Percentiles rank a stretch among this genome's conserved stretches.
Evolutionary conservation across 1,139 yeast species (phyloP).

Genomic region (Yamadazyma aaseri): DNA sequence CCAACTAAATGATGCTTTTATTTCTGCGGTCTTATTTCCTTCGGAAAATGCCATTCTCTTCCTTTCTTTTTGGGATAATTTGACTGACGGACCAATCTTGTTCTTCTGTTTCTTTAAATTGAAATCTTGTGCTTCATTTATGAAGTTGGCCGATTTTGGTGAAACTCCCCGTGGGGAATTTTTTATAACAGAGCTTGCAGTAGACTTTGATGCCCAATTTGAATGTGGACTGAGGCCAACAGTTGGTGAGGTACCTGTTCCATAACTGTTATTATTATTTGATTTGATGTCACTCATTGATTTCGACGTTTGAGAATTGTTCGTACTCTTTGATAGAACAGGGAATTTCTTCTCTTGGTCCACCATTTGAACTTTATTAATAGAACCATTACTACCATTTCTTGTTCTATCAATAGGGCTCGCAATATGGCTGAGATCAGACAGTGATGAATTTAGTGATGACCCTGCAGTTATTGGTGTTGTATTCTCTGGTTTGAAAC

Average conservation of each 20-base stretch:
- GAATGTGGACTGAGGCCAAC: slow-evolving; percentile 29
- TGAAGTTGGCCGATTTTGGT: not conserved
- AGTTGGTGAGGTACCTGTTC: no score
- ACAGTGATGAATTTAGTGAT: slow-evolving; percentile 10
- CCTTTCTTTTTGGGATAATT: slow-evolving; percentile 54
- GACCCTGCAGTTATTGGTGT: slow-evolving; percentile 9
- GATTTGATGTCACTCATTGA: no score
- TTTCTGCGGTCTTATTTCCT: not conserved
- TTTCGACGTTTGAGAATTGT: no score
- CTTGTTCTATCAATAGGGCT: not conserved
- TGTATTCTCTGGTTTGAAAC: slow-evolving; percentile 5
- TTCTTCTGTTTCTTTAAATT: slow-evolving; percentile 22
- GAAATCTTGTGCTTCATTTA: not conserved
- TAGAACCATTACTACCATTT: slow-evolving; percentile 1
- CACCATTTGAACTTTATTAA: not conserved
- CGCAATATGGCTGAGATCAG: slow-evolving; percentile 6
- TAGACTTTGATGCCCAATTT: slow-evolving; percentile 29
- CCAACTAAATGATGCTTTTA: slow-evolving; percentile 2
- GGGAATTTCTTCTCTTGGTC: slow-evolving; percentile 4
- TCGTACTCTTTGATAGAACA: slow-evolving; percentile 3
- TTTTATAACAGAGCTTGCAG: slow-evolving; percentile 16
- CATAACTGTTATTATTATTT: no score
- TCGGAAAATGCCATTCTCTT: slow-evolving; percentile 26
- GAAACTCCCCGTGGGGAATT: no score
- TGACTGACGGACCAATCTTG: slow-evolving; percentile 35